phyloP scores from a whole-genome alignment of 2,329 filamentous ascomycete genomes.

The Harringtonia lauricola region DNA sequence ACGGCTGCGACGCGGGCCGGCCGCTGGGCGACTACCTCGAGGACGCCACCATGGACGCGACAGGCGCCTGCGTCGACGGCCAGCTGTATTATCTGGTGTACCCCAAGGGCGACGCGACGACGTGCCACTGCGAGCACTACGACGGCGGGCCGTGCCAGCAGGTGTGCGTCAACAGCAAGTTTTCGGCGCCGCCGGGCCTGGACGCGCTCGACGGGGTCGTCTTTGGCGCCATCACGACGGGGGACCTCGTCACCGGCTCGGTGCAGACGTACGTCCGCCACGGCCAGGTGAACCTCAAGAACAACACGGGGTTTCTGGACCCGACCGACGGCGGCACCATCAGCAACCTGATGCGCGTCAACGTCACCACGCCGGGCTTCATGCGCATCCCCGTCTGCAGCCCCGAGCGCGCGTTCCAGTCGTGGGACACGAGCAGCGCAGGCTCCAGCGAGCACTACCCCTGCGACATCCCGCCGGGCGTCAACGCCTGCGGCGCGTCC shows the following conservation, averaged over 20 bases:
- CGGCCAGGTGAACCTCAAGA: background rate
- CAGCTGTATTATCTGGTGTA: too few species aligned
- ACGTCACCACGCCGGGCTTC: background rate
- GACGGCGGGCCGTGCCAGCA: constrained; percentile 14
- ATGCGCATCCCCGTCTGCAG: background rate
- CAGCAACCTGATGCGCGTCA: background rate
- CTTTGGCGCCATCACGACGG: background rate
- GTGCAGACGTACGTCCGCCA: background rate
- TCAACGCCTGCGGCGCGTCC: too few species aligned
- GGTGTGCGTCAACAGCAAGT: constrained; percentile 16
- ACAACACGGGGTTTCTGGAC: background rate
- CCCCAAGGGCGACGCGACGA: too few species aligned
- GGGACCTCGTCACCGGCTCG: background rate
- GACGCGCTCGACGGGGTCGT: constrained; percentile 23
- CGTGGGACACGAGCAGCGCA: too few species aligned
- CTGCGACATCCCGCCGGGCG: too few species aligned
- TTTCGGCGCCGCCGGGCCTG: too few species aligned
- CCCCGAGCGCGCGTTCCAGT: too few species aligned
- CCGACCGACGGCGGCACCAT: background rate
- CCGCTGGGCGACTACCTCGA: background rate
- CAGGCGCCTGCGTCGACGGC: background rate
- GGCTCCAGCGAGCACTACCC: too few species aligned
- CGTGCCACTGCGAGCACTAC: constrained; percentile 5
- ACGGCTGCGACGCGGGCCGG: background rate
- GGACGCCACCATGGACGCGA: background rate